Evolutionary conservation across 2,329 filamentous ascomycete genomes (phyloP), one percentile per base, ranked within the genome.

Genomic region (Fusarium begoniae): DNA sequence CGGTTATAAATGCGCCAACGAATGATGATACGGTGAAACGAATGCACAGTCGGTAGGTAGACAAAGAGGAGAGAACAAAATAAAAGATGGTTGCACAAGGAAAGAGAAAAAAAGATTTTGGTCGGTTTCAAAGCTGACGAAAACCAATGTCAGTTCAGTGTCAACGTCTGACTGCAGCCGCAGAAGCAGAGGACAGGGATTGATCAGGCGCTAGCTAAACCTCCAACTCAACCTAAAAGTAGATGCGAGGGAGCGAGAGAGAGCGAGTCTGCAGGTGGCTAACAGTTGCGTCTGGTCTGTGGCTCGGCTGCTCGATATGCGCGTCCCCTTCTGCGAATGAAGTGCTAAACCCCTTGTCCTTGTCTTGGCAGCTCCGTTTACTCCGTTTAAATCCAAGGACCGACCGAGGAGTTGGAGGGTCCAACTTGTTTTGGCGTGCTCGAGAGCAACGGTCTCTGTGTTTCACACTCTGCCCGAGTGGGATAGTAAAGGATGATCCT

Each of bases 51-150:
- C 4, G 8, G 40, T 24, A 45, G 43, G 24, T 14, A 59, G 26
- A 47, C 26, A 51, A 45, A 48, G 40, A 45, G 22, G 32, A 37
- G 45, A 66, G 38, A 53, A 57, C 38, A 37, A 28, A 63, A 65
- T 41, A 32, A 62, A 51, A 48, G 26, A 18, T 30, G 60, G 72
- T 56, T 64, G 66, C 62, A 75, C 55, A 65, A 66, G 61, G 56
- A 28, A 28, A 28, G 26, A 8, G 26, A 14, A 64, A 72, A 58
- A 64, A 64, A 61, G 37, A 62, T 55, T 72, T 20, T 22, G 56
- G 73, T 77, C 69, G 50, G 64, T 67, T 67, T 65, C 66, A 68
- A 76, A 78, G 77, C 75, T 77, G 74, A 76, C 74, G 70, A 70
- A 76, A 75, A 70, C 74, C 68, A 73, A 55, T 58, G 62, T 44